Base-by-base conservation (phyloP, 345 rosid species). In the Rhizophora apiculata region DNA sequence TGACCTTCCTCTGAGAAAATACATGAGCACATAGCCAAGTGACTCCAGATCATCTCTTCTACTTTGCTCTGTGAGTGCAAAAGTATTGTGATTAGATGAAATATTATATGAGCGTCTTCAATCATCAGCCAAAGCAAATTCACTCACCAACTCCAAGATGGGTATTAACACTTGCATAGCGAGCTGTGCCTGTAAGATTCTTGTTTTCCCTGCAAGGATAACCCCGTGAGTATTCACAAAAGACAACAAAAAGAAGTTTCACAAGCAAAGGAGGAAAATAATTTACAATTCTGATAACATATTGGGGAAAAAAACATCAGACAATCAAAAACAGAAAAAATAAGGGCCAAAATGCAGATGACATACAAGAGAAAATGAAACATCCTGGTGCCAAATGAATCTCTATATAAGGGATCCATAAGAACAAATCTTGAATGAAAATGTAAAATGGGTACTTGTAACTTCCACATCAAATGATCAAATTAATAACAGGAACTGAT, bases 31-130 rank as follows among this genome's bases (percentile, higher is more conserved):
- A 79, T 90, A 92, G 78, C 98, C 98, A 77, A 95, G 97, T n/a
- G 98, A 95, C 81, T 94, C 99, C 80, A 95, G 84, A 86, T 92
- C 98, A 84, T 94, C 99, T 83, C 99, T 84, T 82, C 99, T 84
- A 82, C 99, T 95, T 89, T 95, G 99, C 77, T 95, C 97, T 95
- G 90, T 76, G 75, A 60, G 64, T 68, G 63, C 63, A 71, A 72
- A 8, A 43, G 19, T 46, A 32, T 22, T 0, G 20, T 3, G 70
- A 22, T 68, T 43, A 36, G 61, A 54, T 60, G 24, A 51, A 63
- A 20, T 10, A 16, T 30, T 30, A 1, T 56, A 56, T 56, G 48
- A 7, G 49, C 64, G 37, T 54, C 11, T 59, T 67, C 60, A 59
- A 43, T 27, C 16, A 53, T 11, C 7, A 61, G 46, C n/a, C 16